Evolutionary conservation across 2,329 filamentous ascomycete genomes (phyloP).

Genomic region (Parastagonospora avenae): DNA sequence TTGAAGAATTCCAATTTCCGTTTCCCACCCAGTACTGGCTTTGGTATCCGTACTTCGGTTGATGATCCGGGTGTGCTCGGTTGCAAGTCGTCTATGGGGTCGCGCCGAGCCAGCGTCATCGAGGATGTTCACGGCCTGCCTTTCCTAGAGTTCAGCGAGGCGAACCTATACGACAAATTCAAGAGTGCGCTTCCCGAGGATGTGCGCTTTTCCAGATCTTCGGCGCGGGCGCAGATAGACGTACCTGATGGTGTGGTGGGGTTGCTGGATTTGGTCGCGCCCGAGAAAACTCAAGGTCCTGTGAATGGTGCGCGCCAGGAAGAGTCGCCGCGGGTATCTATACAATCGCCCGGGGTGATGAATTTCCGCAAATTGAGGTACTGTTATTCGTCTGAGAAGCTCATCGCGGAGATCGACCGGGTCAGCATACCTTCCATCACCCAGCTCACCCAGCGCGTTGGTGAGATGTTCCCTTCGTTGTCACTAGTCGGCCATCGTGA

Average conservation of each 20-base stretch:
- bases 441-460: slow-evolving; percentile 53
- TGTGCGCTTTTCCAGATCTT: slow-evolving; percentile 44
- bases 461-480: slow-evolving; percentile 50
- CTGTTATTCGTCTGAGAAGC: slow-evolving; percentile 45
- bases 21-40: slow-evolving; percentile 25
- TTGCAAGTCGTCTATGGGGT: slow-evolving; percentile 26
- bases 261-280: slow-evolving; percentile 43
- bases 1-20: slow-evolving; percentile 36
- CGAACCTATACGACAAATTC: slow-evolving; percentile 53
- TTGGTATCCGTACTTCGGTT: slow-evolving; percentile 21
- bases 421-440: slow-evolving; percentile 54
- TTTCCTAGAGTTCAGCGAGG: slow-evolving; percentile 55
- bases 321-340: neutral
- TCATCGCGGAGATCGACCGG: slow-evolving; percentile 52
- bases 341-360: slow-evolving; percentile 13
- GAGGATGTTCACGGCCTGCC: slow-evolving; percentile 48
- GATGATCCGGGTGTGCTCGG: slow-evolving; percentile 28
- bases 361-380: slow-evolving; percentile 25
- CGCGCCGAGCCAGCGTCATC: slow-evolving; percentile 23
- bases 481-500: slow-evolving; percentile 48
- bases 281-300: neutral
- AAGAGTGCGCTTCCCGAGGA: slow-evolving; percentile 48
- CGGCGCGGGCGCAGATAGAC: slow-evolving; percentile 36
- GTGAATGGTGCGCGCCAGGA: slow-evolving; percentile 19
- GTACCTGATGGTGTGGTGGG: slow-evolving; percentile 36